These are phyloP conservation scores for Odonthalia washingtoniensis DNA, from an alignment of 31 red algal species.

Conservation along the genomic window DNA sequence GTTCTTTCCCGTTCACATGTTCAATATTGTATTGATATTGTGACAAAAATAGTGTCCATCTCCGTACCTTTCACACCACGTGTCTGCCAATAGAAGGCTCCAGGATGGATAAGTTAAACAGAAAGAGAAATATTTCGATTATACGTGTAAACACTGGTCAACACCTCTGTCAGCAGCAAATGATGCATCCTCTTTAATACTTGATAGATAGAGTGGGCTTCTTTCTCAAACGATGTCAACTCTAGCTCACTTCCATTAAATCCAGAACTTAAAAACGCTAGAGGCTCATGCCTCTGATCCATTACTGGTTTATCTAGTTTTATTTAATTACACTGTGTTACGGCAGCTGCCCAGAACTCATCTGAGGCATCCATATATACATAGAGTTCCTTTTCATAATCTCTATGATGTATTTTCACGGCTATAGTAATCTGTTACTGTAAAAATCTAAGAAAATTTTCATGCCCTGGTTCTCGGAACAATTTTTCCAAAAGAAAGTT, in stretches of 20 bases:
- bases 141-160: background rate
- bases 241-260: background rate
- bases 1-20: conserved; percentile 29
- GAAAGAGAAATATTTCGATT: conserved; percentile 40
- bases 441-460: background rate
- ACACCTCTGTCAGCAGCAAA: background rate
- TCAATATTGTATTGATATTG: conserved; percentile 42
- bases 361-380: conserved; percentile 27
- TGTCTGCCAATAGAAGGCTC: conserved; percentile 36
- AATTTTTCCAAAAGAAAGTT: background rate
- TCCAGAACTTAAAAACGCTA: conserved; percentile 36
- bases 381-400: background rate
- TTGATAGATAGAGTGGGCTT: conserved; percentile 43
- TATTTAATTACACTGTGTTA: background rate
- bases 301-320: background rate
- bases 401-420: background rate
- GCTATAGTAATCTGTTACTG: background rate
- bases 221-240: conserved; percentile 18
- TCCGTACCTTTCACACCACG: conserved; percentile 46
- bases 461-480: background rate
- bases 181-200: background rate
- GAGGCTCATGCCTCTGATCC: conserved; percentile 44
- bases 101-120: conserved; percentile 7
- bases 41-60: conserved; percentile 40
- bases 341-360: background rate